A percentile compares a stretch with the other conserved stretches of the same genome.
Conservation (phyloP, 2,329 filamentous ascomycete species). For the Blastomyces emzantsi region DNA sequence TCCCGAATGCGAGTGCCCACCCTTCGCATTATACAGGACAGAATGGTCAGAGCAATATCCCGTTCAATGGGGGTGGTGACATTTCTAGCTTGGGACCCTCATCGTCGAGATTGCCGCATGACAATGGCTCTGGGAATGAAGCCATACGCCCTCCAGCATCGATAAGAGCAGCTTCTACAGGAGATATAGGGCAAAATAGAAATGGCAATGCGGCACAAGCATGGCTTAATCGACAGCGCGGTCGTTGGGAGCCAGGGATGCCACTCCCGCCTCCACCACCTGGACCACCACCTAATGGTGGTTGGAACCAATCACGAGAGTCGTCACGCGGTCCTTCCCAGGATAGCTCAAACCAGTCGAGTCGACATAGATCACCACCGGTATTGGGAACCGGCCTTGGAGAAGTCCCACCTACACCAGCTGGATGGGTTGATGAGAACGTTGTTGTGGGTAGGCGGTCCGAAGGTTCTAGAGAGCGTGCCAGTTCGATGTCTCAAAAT, state of each 20-base stretch:
- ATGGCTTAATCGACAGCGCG: slow-evolving; percentile 16
- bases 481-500: neutral
- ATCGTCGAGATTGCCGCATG: slow-evolving; percentile 1
- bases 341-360: slow-evolving; percentile 10
- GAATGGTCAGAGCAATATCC: neutral
- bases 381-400: slow-evolving; percentile 32
- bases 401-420: slow-evolving; percentile 38
- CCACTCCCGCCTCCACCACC: slow-evolving; percentile 41
- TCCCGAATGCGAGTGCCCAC: neutral
- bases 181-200: slow-evolving; percentile 32
- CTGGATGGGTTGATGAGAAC: slow-evolving; percentile 35
- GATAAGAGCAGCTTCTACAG: slow-evolving; percentile 38
- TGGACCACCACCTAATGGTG: slow-evolving; percentile 33
- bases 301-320: neutral
- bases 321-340: slow-evolving; percentile 3
- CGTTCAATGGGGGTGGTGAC: slow-evolving; percentile 1
- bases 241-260: slow-evolving; percentile 38
- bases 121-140: slow-evolving; percentile 16
- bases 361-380: slow-evolving; percentile 28
- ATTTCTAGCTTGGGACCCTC: slow-evolving; percentile 3
- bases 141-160: slow-evolving; percentile 31
- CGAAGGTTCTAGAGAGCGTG: neutral
- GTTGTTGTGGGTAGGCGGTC: neutral
- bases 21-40: neutral
- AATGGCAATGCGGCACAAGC: slow-evolving; percentile 27